phyloP scores from a whole-genome alignment of 208 protist genomes.

The Wallacemonas sp. region DNA sequence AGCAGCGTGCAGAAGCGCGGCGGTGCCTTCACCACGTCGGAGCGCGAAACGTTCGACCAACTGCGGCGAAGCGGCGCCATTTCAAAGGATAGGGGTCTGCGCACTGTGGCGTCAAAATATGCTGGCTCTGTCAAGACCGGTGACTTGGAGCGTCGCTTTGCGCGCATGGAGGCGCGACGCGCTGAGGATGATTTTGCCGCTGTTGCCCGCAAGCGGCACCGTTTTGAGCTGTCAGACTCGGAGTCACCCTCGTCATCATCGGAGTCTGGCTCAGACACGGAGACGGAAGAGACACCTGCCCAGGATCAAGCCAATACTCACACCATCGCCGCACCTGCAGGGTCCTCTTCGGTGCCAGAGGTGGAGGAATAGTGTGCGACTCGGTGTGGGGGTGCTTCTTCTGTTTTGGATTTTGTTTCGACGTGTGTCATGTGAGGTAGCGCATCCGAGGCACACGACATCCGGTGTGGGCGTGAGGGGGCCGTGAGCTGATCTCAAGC shows the following conservation, averaged over 20 bases:
- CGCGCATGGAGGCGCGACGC: conserved; percentile 1
- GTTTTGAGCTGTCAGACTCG: conserved; percentile 8
- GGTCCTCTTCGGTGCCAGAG: no score
- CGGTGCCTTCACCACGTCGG: conserved; percentile 72
- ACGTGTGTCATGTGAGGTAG: no score
- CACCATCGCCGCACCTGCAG: no score
- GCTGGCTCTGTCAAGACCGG: conserved; percentile 2
- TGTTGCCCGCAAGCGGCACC: conserved; percentile 3
- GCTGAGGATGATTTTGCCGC: background rate
- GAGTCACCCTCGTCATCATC: background rate
- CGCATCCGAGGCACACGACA: no score
- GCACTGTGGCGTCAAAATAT: conserved; percentile 3
- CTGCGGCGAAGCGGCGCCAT: conserved; percentile 56
- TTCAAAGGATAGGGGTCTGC: conserved; percentile 20
- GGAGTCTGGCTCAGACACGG: background rate
- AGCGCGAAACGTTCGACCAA: conserved; percentile 67
- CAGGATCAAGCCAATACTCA: conserved; percentile 33
- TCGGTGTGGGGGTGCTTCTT: no score
- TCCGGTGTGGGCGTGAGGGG: no score
- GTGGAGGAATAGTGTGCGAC: no score
- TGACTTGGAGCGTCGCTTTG: conserved; percentile 6
- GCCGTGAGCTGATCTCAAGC: no score
- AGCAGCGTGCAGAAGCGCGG: conserved; percentile 82
- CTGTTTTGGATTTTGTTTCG: no score
- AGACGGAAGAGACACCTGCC: conserved; percentile 10